Evolutionary conservation across 1,284 basidiomycete species (phyloP).

Genomic region (Austroboletus niveus): DNA sequence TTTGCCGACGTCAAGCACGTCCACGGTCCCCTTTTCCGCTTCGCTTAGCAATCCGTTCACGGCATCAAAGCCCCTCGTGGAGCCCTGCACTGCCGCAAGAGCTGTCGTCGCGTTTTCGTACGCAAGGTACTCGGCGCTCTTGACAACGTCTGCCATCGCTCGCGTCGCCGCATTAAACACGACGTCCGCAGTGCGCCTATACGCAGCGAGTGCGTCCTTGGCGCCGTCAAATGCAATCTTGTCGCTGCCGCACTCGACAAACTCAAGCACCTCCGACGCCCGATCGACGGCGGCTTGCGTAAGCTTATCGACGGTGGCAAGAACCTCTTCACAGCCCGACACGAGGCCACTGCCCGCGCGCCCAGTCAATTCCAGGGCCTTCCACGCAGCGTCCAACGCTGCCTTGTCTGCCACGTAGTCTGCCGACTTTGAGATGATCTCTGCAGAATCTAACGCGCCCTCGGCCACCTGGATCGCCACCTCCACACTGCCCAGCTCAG

Average conservation of each 20-base stretch:
- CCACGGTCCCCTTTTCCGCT: not conserved
- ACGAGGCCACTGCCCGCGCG: not conserved
- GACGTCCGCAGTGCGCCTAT: not conserved
- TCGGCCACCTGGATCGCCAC: not conserved
- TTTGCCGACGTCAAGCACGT: not conserved
- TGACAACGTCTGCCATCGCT: not conserved
- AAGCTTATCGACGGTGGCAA: not conserved
- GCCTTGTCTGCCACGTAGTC: slow-evolving; percentile 3
- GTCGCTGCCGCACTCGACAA: not conserved
- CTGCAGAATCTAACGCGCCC: not conserved
- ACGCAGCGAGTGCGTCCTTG: not conserved
- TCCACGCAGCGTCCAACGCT: not conserved
- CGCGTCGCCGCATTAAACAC: not conserved
- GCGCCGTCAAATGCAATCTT: slow-evolving; percentile 6
- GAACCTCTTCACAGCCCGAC: not conserved
- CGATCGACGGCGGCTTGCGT: slow-evolving; percentile 1
- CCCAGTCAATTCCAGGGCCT: not conserved
- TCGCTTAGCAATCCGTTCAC: not conserved
- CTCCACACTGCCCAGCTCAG: not conserved
- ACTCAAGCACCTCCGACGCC: not conserved
- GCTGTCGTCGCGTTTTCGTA: slow-evolving; percentile 4
- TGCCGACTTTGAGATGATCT: not conserved
- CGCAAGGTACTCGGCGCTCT: slow-evolving; percentile 2
- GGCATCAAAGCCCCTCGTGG: slow-evolving; percentile 1
- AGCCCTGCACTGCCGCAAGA: not conserved